Evolutionary conservation across 2,329 filamentous ascomycete genomes (phyloP), one percentile per base, ranked within the genome.

Genomic region (Tolypocladium amazonense): DNA sequence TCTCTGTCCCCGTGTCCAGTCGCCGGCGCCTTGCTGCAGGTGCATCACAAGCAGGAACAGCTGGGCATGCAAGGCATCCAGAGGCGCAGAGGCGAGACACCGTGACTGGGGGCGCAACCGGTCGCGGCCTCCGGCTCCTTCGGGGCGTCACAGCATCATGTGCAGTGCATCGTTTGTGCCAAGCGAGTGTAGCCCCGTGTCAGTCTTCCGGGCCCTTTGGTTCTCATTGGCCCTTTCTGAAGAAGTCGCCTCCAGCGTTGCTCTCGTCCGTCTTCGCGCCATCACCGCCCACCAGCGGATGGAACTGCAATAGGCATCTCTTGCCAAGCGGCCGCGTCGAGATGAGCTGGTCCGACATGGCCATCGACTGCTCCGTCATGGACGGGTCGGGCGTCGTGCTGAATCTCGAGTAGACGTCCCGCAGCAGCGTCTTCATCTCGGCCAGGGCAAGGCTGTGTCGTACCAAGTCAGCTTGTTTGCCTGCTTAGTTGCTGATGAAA

Each of bases 341-440:
- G 59, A 89, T 88, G 38, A 88, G 76, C 68, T 88, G 86, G 66
- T 89, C 86, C 27, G 83, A 79, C 77, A 88, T 83, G 39, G 76
- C 75, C 87, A 89, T 88, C 30, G 77, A 78, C 37, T 77, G 78
- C 7, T 72, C 72, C 64, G 77, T 81, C 78, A 83, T 85, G 18
- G 74, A 75, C 11, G 68, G 61, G 38, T 87, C 83, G 0, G 82
- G 78, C 9, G 79, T 70, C 0, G 86, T 88, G 33, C 71, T 75
- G 60, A 81, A 88, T 18, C 71, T 72, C 3, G 79, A 80, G 69
- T 89, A 89, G 1, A 88, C 77, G 58, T 83, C 82, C n/a, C 77
- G 76, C 14, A 89, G 74, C 27, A 89, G 68, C 1, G 78, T 79
- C 71, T 87, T 88, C 86, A 89, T 89, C 71, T 89, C 86, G 20